Evolutionary conservation across 257 asterid genomes (phyloP), one percentile per base, ranked within the genome.

Genomic region (Solanum raphanifolium): DNA sequence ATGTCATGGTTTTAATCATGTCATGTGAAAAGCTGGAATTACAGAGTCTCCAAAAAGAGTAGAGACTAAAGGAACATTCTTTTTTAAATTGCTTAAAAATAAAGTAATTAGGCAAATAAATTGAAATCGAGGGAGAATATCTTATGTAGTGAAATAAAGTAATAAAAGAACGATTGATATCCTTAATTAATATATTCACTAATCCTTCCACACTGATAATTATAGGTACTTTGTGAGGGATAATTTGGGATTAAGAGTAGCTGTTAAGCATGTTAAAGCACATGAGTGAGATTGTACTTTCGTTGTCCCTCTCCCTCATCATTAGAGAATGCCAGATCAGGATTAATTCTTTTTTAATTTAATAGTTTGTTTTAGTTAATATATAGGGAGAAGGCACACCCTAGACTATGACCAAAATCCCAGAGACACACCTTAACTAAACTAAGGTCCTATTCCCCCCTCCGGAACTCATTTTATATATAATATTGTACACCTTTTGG

Each of bases 241-340:
- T 60, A 88, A 72, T 73, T 72, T 35, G 69, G 66, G 73, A 84
- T 83, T 69, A 88, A 39, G 12, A 58, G 29, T 43, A 84, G 88
- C 88, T 85, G 88, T 75, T 85, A 55, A 43, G 69, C 88, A 88
- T 85, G 90, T 88, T 88, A 84, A 62, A 76, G 83, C 88, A 88
- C 88, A 88, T 88, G 88, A 88, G 15, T 35, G 41, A 27, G 81
- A 66, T 41, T 74, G 81, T 66, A 66, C 41, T 81, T 66, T n/a
- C 36, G 62, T 65, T 65, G 43, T 85, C 41, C 41, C 78, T 71
- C 58, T 66, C 81, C 66, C 25, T 20, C 66, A 83, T 83, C 32
- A 66, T 38, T 35, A 66, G 81, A 46, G 87, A 85, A 85, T 85
- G 81, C 81, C 87, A 66, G 87, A 31, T 39, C 60, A 43, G 87